phyloP scores from a whole-genome alignment of 2,329 filamentous ascomycete species.

The Canariomyces notabilis region DNA sequence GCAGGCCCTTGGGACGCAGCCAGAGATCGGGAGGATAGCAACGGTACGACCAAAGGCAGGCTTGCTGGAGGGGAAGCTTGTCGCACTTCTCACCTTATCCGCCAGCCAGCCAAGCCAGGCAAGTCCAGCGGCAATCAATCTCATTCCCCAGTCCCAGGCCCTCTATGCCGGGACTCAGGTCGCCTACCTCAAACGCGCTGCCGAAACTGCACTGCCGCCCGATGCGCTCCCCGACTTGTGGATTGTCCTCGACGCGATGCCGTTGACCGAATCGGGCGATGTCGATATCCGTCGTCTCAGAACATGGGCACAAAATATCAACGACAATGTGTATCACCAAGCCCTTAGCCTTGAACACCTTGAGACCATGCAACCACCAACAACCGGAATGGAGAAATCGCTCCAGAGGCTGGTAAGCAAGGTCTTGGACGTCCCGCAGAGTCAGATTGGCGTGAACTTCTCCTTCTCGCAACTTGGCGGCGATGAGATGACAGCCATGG shows the following conservation, averaged over 20 bases:
- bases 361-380: constrained; percentile 32
- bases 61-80: constrained; percentile 44
- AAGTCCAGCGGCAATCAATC: constrained; percentile 32
- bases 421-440: constrained; percentile 34
- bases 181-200: constrained; percentile 34
- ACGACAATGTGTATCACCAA: constrained; percentile 41
- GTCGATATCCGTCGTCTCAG: constrained; percentile 42
- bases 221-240: constrained; percentile 42
- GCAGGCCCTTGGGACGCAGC: constrained; percentile 36
- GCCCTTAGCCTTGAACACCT: constrained; percentile 41
- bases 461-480: constrained; percentile 39
- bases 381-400: constrained; percentile 36
- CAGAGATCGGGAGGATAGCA: constrained; percentile 37
- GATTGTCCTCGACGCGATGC: constrained; percentile 45
- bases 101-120: constrained; percentile 24
- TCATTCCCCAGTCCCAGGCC: constrained; percentile 35
- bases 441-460: constrained; percentile 40
- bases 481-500: constrained; percentile 36
- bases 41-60: constrained; percentile 46
- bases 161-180: constrained; percentile 40
- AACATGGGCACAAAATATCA: constrained; percentile 51
- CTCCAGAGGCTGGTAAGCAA: constrained; percentile 36
- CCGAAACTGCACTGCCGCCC: constrained; percentile 31
- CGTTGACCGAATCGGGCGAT: constrained; percentile 35
- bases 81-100: constrained; percentile 42